A percentile compares a stretch with the other conserved stretches of the same genome.
phyloP scores from a whole-genome alignment of 495 filamentous ascomycete species.

The Podospora appendiculata region DNA sequence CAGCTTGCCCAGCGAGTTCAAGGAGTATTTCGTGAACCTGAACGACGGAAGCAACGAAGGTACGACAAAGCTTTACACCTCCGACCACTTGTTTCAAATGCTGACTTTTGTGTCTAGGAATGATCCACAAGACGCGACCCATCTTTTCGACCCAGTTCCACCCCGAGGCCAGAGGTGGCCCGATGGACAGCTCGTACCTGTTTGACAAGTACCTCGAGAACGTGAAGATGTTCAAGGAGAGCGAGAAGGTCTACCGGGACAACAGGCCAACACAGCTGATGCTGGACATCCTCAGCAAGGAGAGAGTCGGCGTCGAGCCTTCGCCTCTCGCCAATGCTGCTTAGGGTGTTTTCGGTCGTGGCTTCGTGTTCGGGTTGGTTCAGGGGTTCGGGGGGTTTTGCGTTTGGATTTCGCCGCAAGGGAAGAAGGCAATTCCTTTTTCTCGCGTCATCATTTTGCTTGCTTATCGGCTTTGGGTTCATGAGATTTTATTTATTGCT shows the following conservation, averaged over 20 bases:
- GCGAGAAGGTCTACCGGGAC: conserved; percentile 62
- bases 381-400: not conserved
- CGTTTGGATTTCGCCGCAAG: not conserved
- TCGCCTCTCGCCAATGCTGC: conserved; percentile 38
- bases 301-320: conserved; percentile 84
- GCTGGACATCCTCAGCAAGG: conserved; percentile 84
- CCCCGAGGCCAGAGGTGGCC: conserved; percentile 93
- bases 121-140: conserved; percentile 91
- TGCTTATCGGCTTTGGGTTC: no score
- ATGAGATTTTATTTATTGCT: no score
- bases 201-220: conserved; percentile 94
- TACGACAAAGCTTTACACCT: conserved; percentile 7
- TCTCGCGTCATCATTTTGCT: no score
- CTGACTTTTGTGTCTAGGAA: conserved; percentile 33
- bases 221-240: conserved; percentile 80
- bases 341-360: conserved; percentile 8
- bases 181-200: conserved; percentile 85
- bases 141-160: conserved; percentile 99
- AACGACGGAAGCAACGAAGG: conserved; percentile 94
- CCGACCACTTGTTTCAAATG: not conserved
- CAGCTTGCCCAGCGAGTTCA: conserved; percentile 79
- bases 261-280: conserved; percentile 78
- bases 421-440: not conserved
- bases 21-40: conserved; percentile 96
- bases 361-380: not conserved